Evolutionary conservation across 768 basidiomycete genomes (phyloP), one percentile per base, ranked within the genome.

Genomic region (Rhizopogon roseolus): DNA sequence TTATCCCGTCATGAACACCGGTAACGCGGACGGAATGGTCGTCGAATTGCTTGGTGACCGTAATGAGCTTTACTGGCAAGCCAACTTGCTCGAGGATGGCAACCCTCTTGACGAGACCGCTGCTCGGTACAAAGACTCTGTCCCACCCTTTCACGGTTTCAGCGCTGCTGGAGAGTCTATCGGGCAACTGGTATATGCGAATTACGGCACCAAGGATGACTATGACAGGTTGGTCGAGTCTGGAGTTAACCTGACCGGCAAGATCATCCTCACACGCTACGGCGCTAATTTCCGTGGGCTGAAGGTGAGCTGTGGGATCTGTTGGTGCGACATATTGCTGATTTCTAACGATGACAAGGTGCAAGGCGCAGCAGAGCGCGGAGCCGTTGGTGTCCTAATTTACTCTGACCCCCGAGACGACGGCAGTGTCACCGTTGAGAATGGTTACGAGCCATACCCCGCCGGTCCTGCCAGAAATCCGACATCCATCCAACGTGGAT

Each of bases 391-490:
- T 34, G 75, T 85, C 29, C 69, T 96, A 41, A 91, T 95, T 51
- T 95, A 91, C 72, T 84, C 82, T 36, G 93, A 96, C 67, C 86
- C 88, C 14, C 85, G 84, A 28, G 91, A 95, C 64, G 91, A 96
- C 60, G 93, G 93, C 4, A 79, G 73, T 49, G 86, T 92, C 19
- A 90, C 85, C 1, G 76, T 76, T 10, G 78, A 80, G 57, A 92
- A 93, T 54, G 93, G 90, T 9, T 93, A 86, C 64, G 69, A 79
- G 16, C 73, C 85, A 37, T 84, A 70, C 37, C 95, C 95, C 4
- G 74, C 81, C 13, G 95, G 96, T 5, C 94, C 94, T 29, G 95
- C 94, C 39, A 81, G 93, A 49, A 90, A 93, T 66, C 88, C 88
- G 0, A 80, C 82, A 5, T 83, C 88, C n/a, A 85, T 98, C 11